phyloP scores from a whole-genome alignment of 2,329 filamentous ascomycete species.

The Xylaria hypoxylon region DNA sequence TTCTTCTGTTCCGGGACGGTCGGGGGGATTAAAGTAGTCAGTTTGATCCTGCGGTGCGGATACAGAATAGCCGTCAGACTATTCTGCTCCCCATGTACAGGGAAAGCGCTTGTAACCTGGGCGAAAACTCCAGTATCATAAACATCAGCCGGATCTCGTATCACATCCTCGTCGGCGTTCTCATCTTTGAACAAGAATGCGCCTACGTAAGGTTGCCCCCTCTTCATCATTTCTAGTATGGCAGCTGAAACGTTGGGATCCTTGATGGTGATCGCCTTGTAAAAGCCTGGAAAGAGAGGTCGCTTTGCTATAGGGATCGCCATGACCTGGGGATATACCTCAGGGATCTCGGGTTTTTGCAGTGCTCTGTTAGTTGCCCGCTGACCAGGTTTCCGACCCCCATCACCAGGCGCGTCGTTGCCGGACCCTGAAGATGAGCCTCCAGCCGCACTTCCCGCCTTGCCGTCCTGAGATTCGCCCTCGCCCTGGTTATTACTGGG shows the following conservation, averaged over 20 bases:
- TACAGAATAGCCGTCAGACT: slow-evolving; percentile 94
- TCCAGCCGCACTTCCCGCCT: slow-evolving; percentile 69
- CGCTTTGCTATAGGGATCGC: slow-evolving; percentile 95
- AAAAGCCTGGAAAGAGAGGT: slow-evolving; percentile 96
- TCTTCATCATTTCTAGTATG: slow-evolving; percentile 95
- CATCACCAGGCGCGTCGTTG: slow-evolving; percentile 70
- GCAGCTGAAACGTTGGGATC: slow-evolving; percentile 91
- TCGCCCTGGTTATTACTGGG: slow-evolving; percentile 59
- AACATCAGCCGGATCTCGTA: slow-evolving; percentile 89
- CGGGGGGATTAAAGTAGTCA: slow-evolving; percentile 84
- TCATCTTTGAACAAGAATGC: slow-evolving; percentile 98
- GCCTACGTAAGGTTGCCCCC: slow-evolving; percentile 96
- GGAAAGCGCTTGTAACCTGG: slow-evolving; percentile 96
- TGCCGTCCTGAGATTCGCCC: slow-evolving; percentile 63
- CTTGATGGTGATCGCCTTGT: slow-evolving; percentile 97
- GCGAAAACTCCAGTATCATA: slow-evolving; percentile 97
- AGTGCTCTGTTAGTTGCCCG: slow-evolving; percentile 79
- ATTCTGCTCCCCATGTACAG: slow-evolving; percentile 85
- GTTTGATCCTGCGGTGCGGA: slow-evolving; percentile 91
- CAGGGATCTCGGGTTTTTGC: slow-evolving; percentile 89
- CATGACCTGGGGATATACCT: slow-evolving; percentile 97
- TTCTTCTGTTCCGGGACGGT: slow-evolving; percentile 64
- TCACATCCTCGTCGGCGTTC: slow-evolving; percentile 91
- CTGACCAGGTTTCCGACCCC: slow-evolving; percentile 74
- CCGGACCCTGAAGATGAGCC: slow-evolving; percentile 62